Evolutionary conservation across 108 stramenopile species (phyloP), one percentile per base, ranked within the genome.

Genomic region (Parmales sp.): DNA sequence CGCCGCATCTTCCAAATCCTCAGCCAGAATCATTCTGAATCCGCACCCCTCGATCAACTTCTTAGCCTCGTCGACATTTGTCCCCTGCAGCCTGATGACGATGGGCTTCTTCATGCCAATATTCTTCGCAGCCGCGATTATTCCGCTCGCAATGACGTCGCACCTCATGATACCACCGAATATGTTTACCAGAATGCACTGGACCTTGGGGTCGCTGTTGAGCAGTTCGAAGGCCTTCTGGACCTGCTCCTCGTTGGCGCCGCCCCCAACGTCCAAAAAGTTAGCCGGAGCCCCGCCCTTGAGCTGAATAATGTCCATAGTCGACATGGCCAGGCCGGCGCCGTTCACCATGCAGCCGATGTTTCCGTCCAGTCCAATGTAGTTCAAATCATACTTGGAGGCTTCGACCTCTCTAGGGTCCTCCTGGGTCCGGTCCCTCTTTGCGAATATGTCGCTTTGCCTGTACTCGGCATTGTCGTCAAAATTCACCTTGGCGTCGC

Each of bases 281-380:
- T 88, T 88, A 26, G 88, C 90, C 2, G 90, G 86, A 22, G 75
- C 63, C 16, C 87, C 88, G 3, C 88, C 90, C 67, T 87, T 76
- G 63, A 87, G 77, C 70, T 80, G 78, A 66, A 92, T 85, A 66
- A 92, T 88, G 65, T 92, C 89, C 88, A 90, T 90, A 26, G 90
- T 92, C 37, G 85, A 69, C 90, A 92, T 92, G 70, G 90, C 87
- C 36, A 92, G 78, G 28, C 90, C 90, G 4, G 90, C 88, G 28
- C 90, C 90, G 71, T 92, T 92, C 38, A 90, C 88, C 88, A 92
- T 88, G 77, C 88, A 89, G 29, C 91, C 91, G 45, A 92, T 88
- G 48, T 85, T 83, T 5, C 91, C 91, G 67, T 75, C 79, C 28
- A 89, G 76, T 0, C 88, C 85, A 65, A 92, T 88, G 79, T 89